phyloP scores from a whole-genome alignment of 768 basidiomycete genomes.

The Pulveroboletus sp. region DNA sequence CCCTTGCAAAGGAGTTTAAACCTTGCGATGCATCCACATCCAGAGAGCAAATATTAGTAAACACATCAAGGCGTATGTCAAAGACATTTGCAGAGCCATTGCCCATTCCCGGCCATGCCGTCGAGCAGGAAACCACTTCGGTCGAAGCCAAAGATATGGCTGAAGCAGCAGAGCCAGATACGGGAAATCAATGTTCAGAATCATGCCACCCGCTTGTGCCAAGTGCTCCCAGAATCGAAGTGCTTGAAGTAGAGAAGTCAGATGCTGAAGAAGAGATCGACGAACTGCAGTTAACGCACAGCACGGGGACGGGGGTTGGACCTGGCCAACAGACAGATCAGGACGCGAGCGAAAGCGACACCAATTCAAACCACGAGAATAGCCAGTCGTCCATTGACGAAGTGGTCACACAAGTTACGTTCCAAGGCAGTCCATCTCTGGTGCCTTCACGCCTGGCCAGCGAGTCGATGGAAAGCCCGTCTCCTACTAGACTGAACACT shows the following conservation, averaged over 20 bases:
- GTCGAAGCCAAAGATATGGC: neutral
- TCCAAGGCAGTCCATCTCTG: neutral
- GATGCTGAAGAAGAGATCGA: slow-evolving; percentile 11
- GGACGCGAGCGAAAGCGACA: neutral
- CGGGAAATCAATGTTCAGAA: neutral
- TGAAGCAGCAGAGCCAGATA: neutral
- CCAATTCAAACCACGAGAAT: neutral
- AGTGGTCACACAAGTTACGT: neutral
- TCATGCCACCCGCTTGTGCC: neutral
- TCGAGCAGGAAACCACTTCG: neutral
- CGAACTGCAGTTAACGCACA: slow-evolving; percentile 2
- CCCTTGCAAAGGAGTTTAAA: slow-evolving; percentile 21
- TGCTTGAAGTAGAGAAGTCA: slow-evolving; percentile 10
- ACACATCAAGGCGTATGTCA: neutral
- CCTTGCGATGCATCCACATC: slow-evolving; percentile 22
- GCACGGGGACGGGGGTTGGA: neutral
- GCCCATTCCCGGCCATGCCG: neutral
- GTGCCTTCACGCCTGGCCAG: neutral
- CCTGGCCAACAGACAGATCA: neutral
- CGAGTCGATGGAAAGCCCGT: neutral
- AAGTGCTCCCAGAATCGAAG: slow-evolving; percentile 9
- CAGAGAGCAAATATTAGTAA: neutral
- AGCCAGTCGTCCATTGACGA: slow-evolving; percentile 6
- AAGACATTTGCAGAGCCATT: slow-evolving; percentile 3
- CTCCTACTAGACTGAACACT: neutral